Evolutionary conservation across 306 rosid species (phyloP), one percentile per base, ranked within the genome.

Genomic region (Fragaria nilgerrensis): DNA sequence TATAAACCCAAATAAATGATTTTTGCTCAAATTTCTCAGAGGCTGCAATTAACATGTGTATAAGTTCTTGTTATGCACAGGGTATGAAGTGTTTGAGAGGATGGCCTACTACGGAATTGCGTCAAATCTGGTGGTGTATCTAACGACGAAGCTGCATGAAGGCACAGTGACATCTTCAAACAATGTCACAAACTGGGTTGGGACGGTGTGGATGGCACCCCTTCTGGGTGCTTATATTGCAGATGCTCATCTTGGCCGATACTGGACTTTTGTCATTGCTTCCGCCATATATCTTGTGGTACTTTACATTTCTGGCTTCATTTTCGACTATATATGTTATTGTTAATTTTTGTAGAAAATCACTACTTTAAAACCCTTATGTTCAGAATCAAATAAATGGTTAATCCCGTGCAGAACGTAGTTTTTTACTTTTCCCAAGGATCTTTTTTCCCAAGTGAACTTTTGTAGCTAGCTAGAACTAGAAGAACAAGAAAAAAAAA

Each of bases 21-120:
- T 32, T 32, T 32, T 2, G 39, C 39, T 36, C 39, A 36, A 36
- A 36, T 56, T 39, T 0, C 44, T 39, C 9, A 25, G 7, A 27
- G 36, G 66, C 37, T 13, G 27, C 67, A 5, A 61, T 61, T 22
- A 9, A 27, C 9, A 5, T 25, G 11, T 59, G 2, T 59, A 11
- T 59, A 6, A 17, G 62, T 56, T 29, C 4, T 15, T 22, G 20
- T 5, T 32, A 14, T 63, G 55, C 49, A 58, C 17, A 90, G 92
- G 83, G 69, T 86, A 86, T 78, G 94, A 88, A 84, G 82, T 86
- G 52, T 88, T 90, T 83, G 92, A 90, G 78, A 88, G 94, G 85
- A 90, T 90, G 92, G 90, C 92, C 59, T 90, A 79, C 67, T 78
- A 84, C 20, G 94, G 94, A 13, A 90, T 90, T 17, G 68, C 85